A percentile compares a stretch with the other conserved stretches of the same genome.
Conservation (phyloP, 768 basidiomycete species). For the Boletus sp. region DNA sequence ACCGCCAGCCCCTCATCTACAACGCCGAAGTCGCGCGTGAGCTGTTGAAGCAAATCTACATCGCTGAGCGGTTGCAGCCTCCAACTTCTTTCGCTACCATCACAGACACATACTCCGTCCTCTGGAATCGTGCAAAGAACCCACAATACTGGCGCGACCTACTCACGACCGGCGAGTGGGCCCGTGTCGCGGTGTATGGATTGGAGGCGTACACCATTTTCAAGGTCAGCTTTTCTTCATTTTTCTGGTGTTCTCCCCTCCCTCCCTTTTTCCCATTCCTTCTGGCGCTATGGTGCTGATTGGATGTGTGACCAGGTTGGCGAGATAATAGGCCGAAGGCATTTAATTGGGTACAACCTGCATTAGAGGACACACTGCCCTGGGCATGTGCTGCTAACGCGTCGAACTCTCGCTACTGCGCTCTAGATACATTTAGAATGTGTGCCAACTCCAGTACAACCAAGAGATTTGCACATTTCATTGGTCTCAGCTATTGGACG, state of each 20-base stretch:
- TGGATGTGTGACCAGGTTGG: conserved; percentile 55
- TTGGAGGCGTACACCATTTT: conserved; percentile 89
- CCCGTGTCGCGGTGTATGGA: conserved; percentile 68
- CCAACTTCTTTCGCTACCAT: conserved; percentile 58
- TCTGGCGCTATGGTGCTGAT: conserved; percentile 1
- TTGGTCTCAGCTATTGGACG: background rate
- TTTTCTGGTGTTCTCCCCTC: background rate
- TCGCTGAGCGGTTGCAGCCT: conserved; percentile 59
- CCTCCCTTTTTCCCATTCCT: background rate
- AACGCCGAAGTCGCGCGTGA: conserved; percentile 78
- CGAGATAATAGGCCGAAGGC: conserved; percentile 82
- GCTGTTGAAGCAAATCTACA: conserved; percentile 71
- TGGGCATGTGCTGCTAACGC: background rate
- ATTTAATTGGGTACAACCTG: conserved; percentile 75
- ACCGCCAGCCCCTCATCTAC: conserved; percentile 75
- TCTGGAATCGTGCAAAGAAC: conserved; percentile 62
- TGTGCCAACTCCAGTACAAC: background rate
- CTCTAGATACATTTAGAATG: conserved; percentile 11
- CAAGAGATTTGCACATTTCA: conserved; percentile 5
- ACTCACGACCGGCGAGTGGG: conserved; percentile 61
- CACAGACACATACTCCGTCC: conserved; percentile 56
- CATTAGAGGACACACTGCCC: conserved; percentile 39
- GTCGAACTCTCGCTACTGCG: background rate
- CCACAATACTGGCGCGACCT: conserved; percentile 61
- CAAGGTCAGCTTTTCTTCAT: conserved; percentile 73